Base-by-base conservation (phyloP, 1,139 yeast genomes). In the Hemisphaericaspora xylofermentans region DNA sequence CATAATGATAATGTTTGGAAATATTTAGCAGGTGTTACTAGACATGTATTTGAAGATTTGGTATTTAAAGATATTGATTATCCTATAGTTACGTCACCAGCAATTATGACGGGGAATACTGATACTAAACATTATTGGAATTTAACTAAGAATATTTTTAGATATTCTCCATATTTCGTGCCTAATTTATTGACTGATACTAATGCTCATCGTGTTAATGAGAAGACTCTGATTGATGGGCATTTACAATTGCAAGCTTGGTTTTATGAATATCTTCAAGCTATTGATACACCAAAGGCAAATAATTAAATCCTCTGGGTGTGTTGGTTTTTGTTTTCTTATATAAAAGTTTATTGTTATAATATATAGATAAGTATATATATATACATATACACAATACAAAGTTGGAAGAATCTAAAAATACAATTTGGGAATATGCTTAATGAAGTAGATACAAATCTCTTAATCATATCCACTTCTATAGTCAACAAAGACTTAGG, bases 61-160 rank as follows among this genome's bases (percentile, higher is more conserved):
- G 69, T 68, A 4, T 60, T 57, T 51, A 63, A 68, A 8, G 61
- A 66, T 27, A 43, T 62, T 25, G 57, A 55, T 10, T 57, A 68
- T 32, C 69, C 78, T 19, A 63, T 82, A 25, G 68, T 84, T 39
- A 67, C 80, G 17, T 66, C 89, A 2, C 94, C 95, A 9, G 68
- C 78, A 15, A 57, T 86, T 39, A 77, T 85, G 79, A 74, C 87
- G 5, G 96, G 87, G 25, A 88, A 88, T 61, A 88, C 96, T 2
- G 96, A 88, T 58, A 88, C 96, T 7, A 76, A 78, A 56, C 76
- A 79, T 57, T 88, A 85, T 64, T 86, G 94, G 91, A 63, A 70
- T 39, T 69, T 88, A 56, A 77, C 89, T n/a, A 68, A 71, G 41
- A 78, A 85, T 57, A 86, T 89, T 45, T 87, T 74, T 69, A 75